Evolutionary conservation across 345 rosid genomes (phyloP).

Genomic region (Dipteronia sinensis): DNA sequence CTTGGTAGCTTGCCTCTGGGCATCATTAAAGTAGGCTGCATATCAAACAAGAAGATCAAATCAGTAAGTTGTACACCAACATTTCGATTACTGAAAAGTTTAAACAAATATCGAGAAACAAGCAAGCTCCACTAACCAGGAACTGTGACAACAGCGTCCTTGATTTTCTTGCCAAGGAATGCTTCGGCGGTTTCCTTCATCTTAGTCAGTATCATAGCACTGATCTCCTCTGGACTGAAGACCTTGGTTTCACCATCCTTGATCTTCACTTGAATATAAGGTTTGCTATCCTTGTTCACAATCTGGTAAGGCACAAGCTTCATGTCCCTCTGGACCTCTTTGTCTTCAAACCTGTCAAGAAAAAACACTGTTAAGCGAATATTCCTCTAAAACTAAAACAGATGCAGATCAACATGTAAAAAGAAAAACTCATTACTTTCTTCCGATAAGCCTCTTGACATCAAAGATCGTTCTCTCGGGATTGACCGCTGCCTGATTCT

Average conservation of each 20-base stretch:
- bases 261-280: slow-evolving; percentile 83
- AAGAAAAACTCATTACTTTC: slow-evolving; percentile 74
- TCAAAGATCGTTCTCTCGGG: slow-evolving; percentile 87
- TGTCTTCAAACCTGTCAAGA: slow-evolving; percentile 72
- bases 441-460: slow-evolving; percentile 92
- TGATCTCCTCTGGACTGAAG: slow-evolving; percentile 92
- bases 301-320: slow-evolving; percentile 91
- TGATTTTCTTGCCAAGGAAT: slow-evolving; percentile 97
- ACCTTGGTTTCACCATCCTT: slow-evolving; percentile 97
- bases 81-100: neutral
- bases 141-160: slow-evolving; percentile 97
- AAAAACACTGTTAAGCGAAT: slow-evolving; percentile 9
- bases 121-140: slow-evolving; percentile 63
- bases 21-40: slow-evolving; percentile 98
- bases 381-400: neutral
- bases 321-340: slow-evolving; percentile 93
- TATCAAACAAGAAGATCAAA: slow-evolving; percentile 19
- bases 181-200: slow-evolving; percentile 99
- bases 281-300: slow-evolving; percentile 91
- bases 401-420: neutral
- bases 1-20: slow-evolving; percentile 98
- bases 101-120: neutral
- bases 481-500: slow-evolving; percentile 93
- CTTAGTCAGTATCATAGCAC: slow-evolving; percentile 88
- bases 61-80: neutral